Evolutionary conservation across 2,329 filamentous ascomycete genomes (phyloP), one percentile per base, ranked within the genome.

Genomic region (Fusarium concolor): DNA sequence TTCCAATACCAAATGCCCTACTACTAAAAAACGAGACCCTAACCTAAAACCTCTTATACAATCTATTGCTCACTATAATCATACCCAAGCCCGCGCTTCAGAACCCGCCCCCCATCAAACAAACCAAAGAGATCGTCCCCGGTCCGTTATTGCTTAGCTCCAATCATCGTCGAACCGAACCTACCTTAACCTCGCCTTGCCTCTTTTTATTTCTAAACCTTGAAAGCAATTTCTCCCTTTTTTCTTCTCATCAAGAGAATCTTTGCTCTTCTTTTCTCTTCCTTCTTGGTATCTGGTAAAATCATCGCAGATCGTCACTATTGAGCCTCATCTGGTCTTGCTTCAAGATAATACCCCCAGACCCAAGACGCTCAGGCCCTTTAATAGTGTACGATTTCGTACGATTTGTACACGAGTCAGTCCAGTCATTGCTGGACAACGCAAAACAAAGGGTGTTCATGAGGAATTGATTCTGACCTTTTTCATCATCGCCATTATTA

Each of bases 211-310:
- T 60, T 38, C 15, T 49, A 24, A 51, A 59, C 59, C 53, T 64
- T 64, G 45, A 57, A 52, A 33, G 44, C 37, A 65, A 65, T 65
- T 65, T 65, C 62, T 65, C 62, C 62, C 35, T 65, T 54, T 65
- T 54, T 28, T 28, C 15, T 24, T 38, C 24, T 15, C 41, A 41
- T 37, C 15, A 33, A 50, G 29, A 42, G 18, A 38, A 50, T 35
- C 44, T 31, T 33, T 15, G 49, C 20, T 29, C 41, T 10, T 35
- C 28, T 33, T 53, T 61, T 17, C 31, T 53, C 38, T 39, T 56
- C 9, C 28, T 38, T 43, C 15, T 29, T 37, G 20, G 20, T 47
- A 17, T 11, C 11, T 26, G 22, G 14, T 10, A 50, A n/a, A 11
- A 29, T 20, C 33, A 22, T 42, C 47, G 28, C 7, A 42, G 22